Evolutionary conservation across 768 basidiomycete genomes (phyloP).

Genomic region (Neoboletus magnificus): DNA sequence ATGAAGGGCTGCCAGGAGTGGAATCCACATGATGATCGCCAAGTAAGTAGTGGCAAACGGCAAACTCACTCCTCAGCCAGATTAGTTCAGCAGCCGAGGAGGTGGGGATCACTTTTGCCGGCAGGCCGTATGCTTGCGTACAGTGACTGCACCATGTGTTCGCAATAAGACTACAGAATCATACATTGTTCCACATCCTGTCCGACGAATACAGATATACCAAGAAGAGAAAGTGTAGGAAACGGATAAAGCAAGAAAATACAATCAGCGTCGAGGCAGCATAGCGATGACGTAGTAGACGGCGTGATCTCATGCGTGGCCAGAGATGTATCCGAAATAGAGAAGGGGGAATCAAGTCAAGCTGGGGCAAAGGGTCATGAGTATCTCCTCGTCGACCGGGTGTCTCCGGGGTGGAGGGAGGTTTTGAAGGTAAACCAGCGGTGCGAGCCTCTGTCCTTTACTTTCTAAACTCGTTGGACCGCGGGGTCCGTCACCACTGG

Average conservation of each 20-base stretch:
- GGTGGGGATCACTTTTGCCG: not conserved
- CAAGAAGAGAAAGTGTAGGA: slow-evolving; percentile 21
- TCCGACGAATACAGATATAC: slow-evolving; percentile 22
- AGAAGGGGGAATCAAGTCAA: slow-evolving; percentile 24
- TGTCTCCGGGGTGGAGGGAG: slow-evolving; percentile 62
- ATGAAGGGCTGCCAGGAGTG: not conserved
- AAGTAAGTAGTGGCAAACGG: not conserved
- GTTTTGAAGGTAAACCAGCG: slow-evolving; percentile 59
- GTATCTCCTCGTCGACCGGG: slow-evolving; percentile 65
- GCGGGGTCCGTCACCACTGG: not conserved
- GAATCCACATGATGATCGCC: not conserved
- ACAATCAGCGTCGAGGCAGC: not conserved
- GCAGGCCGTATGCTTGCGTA: not conserved
- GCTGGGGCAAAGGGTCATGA: slow-evolving; percentile 53
- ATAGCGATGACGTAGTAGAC: slow-evolving; percentile 11
- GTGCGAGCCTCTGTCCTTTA: slow-evolving; percentile 45
- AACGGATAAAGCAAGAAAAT: slow-evolving; percentile 3
- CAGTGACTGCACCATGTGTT: not conserved
- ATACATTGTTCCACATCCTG: slow-evolving; percentile 21
- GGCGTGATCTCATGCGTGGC: slow-evolving; percentile 1
- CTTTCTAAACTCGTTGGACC: slow-evolving; percentile 9
- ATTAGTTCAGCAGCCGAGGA: not conserved
- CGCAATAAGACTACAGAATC: slow-evolving; percentile 9
- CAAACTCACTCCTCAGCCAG: not conserved
- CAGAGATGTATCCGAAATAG: slow-evolving; percentile 10